Conservation (phyloP, 2,329 filamentous ascomycete genomes). For the Hymenoscyphus fructigenus region DNA sequence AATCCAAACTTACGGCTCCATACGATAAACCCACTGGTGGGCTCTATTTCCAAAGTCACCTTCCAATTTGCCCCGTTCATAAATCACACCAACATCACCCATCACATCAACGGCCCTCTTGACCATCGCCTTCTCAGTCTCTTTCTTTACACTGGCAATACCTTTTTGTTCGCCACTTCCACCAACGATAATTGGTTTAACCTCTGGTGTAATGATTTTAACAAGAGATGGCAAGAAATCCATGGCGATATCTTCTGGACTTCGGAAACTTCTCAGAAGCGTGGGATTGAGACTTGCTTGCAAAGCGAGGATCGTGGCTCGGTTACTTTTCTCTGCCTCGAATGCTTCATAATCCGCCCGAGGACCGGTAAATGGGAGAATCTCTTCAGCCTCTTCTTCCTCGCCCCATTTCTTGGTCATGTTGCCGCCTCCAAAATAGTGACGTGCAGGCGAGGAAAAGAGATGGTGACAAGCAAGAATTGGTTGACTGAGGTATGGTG, state of each 20-base stretch:
- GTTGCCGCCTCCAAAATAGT: constrained; percentile 44
- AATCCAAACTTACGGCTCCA: constrained; percentile 77
- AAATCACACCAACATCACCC: constrained; percentile 75
- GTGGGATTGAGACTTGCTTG: constrained; percentile 72
- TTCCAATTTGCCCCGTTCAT: constrained; percentile 80
- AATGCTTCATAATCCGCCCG: constrained; percentile 78
- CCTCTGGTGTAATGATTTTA: constrained; percentile 80
- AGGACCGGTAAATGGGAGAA: constrained; percentile 76
- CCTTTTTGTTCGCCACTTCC: constrained; percentile 63
- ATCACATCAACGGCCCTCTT: constrained; percentile 77
- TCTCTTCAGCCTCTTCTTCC: constrained; percentile 46
- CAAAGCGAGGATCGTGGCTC: constrained; percentile 69
- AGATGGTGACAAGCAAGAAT: constrained; percentile 88
- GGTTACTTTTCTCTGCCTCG: constrained; percentile 79
- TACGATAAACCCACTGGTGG: constrained; percentile 78
- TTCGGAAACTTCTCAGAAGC: constrained; percentile 75
- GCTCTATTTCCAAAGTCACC: constrained; percentile 58
- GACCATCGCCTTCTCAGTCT: constrained; percentile 79
- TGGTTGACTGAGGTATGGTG: constrained; percentile 81
- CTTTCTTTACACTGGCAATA: constrained; percentile 83
- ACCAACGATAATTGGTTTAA: constrained; percentile 87
- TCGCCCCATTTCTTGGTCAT: constrained; percentile 47
- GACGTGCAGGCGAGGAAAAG: constrained; percentile 69
- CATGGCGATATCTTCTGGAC: constrained; percentile 70
- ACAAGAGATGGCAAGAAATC: constrained; percentile 85